Conservation (phyloP, 495 filamentous ascomycete genomes). For the Darksidea phi region DNA sequence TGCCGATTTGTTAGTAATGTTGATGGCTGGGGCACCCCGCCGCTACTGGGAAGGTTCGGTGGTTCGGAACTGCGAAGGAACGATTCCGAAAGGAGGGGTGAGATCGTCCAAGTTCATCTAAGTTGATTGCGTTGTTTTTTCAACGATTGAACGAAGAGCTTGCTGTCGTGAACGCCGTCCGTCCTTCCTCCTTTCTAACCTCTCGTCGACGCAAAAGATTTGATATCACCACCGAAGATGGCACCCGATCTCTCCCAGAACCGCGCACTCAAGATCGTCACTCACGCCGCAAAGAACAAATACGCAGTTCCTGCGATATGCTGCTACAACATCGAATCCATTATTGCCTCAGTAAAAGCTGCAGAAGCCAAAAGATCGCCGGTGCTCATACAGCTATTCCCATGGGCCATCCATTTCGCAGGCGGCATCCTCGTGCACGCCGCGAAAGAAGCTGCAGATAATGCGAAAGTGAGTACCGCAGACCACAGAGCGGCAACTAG, state of each 20-base stretch:
- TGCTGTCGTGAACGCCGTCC: too few relatives aligned
- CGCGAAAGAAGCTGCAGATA: constrained; percentile 26
- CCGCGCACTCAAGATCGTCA: constrained; percentile 8
- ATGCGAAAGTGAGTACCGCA: not conserved
- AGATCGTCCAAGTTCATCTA: too few relatives aligned
- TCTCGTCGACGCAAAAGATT: not conserved
- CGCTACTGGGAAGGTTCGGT: too few relatives aligned
- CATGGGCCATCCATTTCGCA: constrained; percentile 26
- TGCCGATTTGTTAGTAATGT: too few relatives aligned
- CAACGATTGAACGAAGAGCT: too few relatives aligned
- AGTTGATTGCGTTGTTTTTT: too few relatives aligned
- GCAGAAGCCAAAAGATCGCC: constrained; percentile 27
- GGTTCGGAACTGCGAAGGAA: too few relatives aligned
- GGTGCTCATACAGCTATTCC: constrained; percentile 28
- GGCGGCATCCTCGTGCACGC: constrained; percentile 28
- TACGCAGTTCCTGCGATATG: constrained; percentile 30
- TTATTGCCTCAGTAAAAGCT: constrained; percentile 25
- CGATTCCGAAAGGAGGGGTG: too few relatives aligned
- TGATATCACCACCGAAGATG: not conserved
- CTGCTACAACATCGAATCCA: constrained; percentile 34
- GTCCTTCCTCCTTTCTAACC: not conserved
- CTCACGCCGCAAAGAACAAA: constrained; percentile 4
- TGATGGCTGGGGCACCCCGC: too few relatives aligned
- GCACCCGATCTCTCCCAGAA: constrained; percentile 4
- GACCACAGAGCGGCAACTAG: too few relatives aligned